Evolutionary conservation across 768 basidiomycete species (phyloP).

Genomic region (Phlegmacium glaucopus): DNA sequence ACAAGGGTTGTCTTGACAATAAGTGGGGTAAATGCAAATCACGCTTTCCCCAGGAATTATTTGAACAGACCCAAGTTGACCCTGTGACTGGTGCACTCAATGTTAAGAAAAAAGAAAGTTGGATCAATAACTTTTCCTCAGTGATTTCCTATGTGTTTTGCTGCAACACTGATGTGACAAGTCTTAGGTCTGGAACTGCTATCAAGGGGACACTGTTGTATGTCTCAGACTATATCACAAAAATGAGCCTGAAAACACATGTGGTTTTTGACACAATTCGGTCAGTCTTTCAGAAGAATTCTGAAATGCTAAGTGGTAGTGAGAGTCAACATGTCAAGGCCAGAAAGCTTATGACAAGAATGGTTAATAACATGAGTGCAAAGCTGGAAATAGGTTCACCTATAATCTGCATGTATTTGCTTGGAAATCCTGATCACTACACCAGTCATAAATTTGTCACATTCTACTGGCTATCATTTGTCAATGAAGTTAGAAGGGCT

Average conservation of each 20-base stretch:
- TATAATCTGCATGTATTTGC: constrained; percentile 31
- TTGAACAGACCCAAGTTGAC: constrained; percentile 20
- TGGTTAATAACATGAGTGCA: constrained; percentile 32
- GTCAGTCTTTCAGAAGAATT: constrained; percentile 21
- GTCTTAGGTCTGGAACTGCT: constrained; percentile 36
- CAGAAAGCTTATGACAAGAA: constrained; percentile 28
- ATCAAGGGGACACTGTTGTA: too few relatives aligned
- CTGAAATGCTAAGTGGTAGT: constrained; percentile 17
- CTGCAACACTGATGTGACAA: constrained; percentile 38
- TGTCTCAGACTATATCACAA: constrained; percentile 43
- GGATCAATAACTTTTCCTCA: constrained; percentile 33
- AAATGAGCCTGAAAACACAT: constrained; percentile 35
- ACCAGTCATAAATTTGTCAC: constrained; percentile 30
- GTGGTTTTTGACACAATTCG: constrained; percentile 30
- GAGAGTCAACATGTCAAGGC: constrained; percentile 17
- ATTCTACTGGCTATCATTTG: constrained; percentile 31
- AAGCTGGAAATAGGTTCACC: constrained; percentile 36
- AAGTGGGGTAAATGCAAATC: constrained; percentile 27
- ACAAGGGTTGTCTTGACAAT: constrained; percentile 24
- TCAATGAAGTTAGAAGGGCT: constrained; percentile 15
- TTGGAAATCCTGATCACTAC: constrained; percentile 36
- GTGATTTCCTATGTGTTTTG: constrained; percentile 29
- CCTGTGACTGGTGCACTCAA: constrained; percentile 22
- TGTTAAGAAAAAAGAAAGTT: constrained; percentile 31
- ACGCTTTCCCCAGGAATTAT: constrained; percentile 30